Conservation (phyloP, 176 grass and related monocot genomes). For the Rhynchospora pubera region DNA sequence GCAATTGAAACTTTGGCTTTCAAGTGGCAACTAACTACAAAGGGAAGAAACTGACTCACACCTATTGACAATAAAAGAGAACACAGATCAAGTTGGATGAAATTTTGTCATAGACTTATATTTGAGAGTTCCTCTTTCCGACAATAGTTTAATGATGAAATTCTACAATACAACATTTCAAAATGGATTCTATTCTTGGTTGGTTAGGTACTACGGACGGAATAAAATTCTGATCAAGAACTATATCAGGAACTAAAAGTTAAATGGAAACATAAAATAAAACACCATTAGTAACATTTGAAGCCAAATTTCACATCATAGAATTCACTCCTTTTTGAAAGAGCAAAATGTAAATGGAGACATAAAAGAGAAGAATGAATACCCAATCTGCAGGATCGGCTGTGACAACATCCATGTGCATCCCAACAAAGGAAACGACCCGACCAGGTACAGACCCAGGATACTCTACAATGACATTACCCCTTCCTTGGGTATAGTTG, state of each 20-base stretch:
- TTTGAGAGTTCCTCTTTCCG: background rate
- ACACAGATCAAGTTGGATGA: background rate
- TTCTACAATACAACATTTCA: background rate
- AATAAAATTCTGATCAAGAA: too few relatives aligned
- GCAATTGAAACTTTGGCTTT: background rate
- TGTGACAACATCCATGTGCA: slow-evolving; percentile 95
- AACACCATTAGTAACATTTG: background rate
- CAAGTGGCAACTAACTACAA: background rate
- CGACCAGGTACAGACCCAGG: slow-evolving; percentile 52
- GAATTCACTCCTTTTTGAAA: slow-evolving; percentile 9
- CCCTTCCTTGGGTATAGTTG: slow-evolving; percentile 47
- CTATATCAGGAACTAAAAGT: background rate
- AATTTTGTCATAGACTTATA: background rate
- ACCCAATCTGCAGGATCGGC: slow-evolving; percentile 77
- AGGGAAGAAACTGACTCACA: background rate
- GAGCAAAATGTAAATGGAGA: background rate
- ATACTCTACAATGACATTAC: slow-evolving; percentile 89
- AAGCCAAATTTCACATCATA: background rate
- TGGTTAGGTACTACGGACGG: too few relatives aligned
- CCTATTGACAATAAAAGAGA: background rate
- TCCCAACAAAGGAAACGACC: slow-evolving; percentile 82
- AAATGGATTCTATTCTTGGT: background rate
- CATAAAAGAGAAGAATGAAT: background rate
- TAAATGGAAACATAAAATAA: background rate
- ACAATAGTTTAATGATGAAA: background rate